Conservation (phyloP, 352 stramenopile species). For the Blastocystis hominis region DNA sequence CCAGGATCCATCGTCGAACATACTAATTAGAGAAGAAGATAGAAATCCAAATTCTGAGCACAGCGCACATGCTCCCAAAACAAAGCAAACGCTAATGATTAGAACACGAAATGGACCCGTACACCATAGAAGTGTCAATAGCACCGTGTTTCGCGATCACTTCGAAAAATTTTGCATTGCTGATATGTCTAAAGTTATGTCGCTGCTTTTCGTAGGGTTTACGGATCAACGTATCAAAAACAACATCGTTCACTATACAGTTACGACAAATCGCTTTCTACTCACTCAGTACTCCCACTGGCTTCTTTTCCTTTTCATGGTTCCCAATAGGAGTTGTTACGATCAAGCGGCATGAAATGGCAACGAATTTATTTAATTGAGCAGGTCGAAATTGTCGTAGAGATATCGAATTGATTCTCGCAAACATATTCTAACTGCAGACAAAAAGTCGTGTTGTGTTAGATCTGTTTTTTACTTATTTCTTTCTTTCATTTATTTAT, state of each 20-base stretch:
- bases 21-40: background rate
- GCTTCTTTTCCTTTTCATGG: background rate
- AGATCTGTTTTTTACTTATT: too few relatives aligned
- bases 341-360: background rate
- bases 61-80: constrained; percentile 16
- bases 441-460: background rate
- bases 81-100: background rate
- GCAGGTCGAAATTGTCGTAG: background rate
- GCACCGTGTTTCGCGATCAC: constrained; percentile 7
- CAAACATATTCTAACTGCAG: background rate
- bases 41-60: constrained; percentile 3
- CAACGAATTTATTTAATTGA: background rate
- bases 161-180: background rate
- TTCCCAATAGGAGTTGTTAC: background rate
- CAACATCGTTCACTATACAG: background rate
- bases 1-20: background rate
- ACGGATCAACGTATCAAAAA: constrained; percentile 32
- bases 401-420: background rate
- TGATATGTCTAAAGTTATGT: background rate
- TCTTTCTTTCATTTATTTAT: background rate
- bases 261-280: background rate
- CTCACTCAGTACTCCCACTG: background rate
- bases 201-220: constrained; percentile 31
- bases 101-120: background rate
- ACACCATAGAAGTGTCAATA: constrained; percentile 26